These are phyloP conservation scores for Paraconiothyrium sp. DNA, from an alignment of 2,329 filamentous ascomycete species.

Conservation along the genomic window DNA sequence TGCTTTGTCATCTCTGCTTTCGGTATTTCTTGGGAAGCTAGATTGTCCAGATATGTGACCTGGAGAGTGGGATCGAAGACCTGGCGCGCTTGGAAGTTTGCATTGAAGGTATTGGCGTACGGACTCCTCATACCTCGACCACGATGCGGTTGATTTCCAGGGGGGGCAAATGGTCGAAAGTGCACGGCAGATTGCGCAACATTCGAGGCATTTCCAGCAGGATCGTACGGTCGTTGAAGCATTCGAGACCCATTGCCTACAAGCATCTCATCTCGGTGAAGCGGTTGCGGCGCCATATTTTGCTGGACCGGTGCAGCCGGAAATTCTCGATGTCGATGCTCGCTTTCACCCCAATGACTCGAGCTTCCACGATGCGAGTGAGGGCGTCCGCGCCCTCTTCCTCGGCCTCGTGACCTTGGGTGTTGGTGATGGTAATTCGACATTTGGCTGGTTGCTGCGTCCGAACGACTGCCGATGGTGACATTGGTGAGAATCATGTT, in stretches of 20 bases:
- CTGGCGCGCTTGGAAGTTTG: constrained; percentile 21
- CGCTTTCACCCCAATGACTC: not conserved
- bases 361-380: constrained; percentile 15
- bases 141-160: constrained; percentile 7
- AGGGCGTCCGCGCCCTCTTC: constrained; percentile 25
- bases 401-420: constrained; percentile 7
- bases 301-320: not conserved
- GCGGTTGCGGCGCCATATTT: constrained; percentile 10
- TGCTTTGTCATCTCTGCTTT: constrained; percentile 68
- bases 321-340: not conserved
- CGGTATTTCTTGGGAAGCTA: constrained; percentile 61
- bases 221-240: constrained; percentile 33
- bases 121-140: constrained; percentile 21
- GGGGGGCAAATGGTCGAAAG: constrained; percentile 6
- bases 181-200: not conserved
- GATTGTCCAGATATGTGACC: constrained; percentile 52
- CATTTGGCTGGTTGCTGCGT: constrained; percentile 25
- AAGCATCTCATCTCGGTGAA: not conserved
- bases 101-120: not conserved
- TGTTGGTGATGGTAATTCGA: constrained; percentile 28
- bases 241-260: constrained; percentile 21
- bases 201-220: constrained; percentile 7
- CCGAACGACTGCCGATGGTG: constrained; percentile 31
- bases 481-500: constrained; percentile 68
- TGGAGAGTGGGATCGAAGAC: constrained; percentile 45